A percentile compares a stretch with the other conserved stretches of the same genome.
These are phyloP conservation scores for Fraxinus sp. DNA, from an alignment of 305 asterid genomes.

Conservation along the genomic window DNA sequence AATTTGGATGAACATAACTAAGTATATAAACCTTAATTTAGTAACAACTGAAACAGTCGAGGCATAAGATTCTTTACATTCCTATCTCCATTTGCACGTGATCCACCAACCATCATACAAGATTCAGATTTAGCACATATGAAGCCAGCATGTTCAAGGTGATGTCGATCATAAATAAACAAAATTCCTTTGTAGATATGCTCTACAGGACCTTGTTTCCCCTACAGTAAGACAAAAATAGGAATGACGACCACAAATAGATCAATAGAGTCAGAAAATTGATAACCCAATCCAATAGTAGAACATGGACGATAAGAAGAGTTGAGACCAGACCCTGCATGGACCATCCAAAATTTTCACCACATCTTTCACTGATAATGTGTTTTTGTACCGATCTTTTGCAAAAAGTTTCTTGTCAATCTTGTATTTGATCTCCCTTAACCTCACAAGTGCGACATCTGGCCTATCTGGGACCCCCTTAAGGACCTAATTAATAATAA, in stretches of 20 bases:
- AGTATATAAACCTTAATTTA: constrained; percentile 12
- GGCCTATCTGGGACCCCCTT: constrained; percentile 95
- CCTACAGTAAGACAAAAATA: constrained; percentile 40
- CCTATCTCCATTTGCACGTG: constrained; percentile 75
- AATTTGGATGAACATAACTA: constrained; percentile 18
- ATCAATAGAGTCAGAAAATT: constrained; percentile 8
- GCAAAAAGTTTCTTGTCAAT: constrained; percentile 68
- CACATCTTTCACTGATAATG: constrained; percentile 80
- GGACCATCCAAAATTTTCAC: constrained; percentile 97
- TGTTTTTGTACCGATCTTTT: constrained; percentile 68
- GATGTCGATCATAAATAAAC: constrained; percentile 86
- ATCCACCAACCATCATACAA: constrained; percentile 92
- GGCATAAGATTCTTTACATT: constrained; percentile 51
- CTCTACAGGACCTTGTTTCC: constrained; percentile 91
- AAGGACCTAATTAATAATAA: constrained; percentile 60
- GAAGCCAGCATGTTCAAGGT: constrained; percentile 98
- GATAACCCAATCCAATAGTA: constrained; percentile 7
- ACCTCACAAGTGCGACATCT: constrained; percentile 82
- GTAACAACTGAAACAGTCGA: constrained; percentile 15
- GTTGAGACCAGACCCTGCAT: constrained; percentile 58
- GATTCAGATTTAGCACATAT: constrained; percentile 84
- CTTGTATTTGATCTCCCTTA: constrained; percentile 87
- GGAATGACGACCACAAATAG: constrained; percentile 17
- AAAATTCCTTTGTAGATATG: constrained; percentile 77
- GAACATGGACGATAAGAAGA: constrained; percentile 19